Conservation (phyloP, 768 basidiomycete genomes). For the Suillus spraguei region DNA sequence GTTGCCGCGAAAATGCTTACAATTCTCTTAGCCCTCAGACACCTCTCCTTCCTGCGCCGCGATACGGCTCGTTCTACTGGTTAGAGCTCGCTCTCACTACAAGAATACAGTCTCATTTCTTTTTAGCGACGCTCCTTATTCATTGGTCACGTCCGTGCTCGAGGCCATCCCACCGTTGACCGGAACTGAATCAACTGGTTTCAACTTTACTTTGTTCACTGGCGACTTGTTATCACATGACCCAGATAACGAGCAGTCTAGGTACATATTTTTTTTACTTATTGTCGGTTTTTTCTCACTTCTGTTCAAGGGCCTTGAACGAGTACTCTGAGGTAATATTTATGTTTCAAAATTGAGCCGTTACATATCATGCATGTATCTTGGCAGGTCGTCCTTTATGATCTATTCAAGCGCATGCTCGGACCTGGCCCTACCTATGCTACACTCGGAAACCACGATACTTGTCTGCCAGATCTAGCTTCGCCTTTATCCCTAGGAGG, state of each 20-base stretch:
- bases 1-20: constrained; percentile 60
- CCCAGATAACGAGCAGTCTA: constrained; percentile 60
- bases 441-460: constrained; percentile 78
- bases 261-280: constrained; percentile 38
- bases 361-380: constrained; percentile 3
- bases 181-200: constrained; percentile 59
- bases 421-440: constrained; percentile 75
- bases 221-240: constrained; percentile 80
- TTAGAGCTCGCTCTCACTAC: constrained; percentile 19
- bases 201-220: constrained; percentile 70
- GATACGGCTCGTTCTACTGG: constrained; percentile 69
- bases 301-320: constrained; percentile 49
- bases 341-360: constrained; percentile 8
- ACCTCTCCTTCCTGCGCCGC: constrained; percentile 60
- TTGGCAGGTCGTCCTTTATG: constrained; percentile 60
- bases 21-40: constrained; percentile 53
- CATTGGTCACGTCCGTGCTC: constrained; percentile 60
- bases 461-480: constrained; percentile 59
- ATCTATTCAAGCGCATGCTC: constrained; percentile 62
- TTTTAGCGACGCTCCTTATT: constrained; percentile 61
- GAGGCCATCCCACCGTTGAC: constrained; percentile 69
- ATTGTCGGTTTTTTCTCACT: constrained; percentile 7
- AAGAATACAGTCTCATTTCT: constrained; percentile 16
- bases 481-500: constrained; percentile 61
- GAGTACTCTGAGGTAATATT: constrained; percentile 60